These are phyloP conservation scores for Penicillium decumbens DNA, from an alignment of 2,329 filamentous ascomycete species.

Conservation along the genomic window DNA sequence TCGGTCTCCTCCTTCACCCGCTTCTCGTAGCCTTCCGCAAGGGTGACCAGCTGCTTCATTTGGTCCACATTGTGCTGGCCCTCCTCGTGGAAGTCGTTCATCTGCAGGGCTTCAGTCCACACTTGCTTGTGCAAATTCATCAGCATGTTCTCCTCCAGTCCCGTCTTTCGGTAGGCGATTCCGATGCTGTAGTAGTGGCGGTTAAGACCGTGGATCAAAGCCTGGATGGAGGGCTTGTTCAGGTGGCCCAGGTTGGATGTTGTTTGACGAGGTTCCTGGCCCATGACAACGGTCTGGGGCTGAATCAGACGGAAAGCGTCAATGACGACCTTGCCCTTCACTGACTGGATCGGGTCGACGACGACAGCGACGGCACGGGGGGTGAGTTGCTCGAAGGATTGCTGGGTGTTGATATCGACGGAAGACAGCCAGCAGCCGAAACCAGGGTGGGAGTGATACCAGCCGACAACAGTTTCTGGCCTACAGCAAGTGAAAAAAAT, in stretches of 20 bases:
- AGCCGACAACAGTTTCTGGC: slow-evolving; percentile 94
- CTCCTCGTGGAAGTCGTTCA: slow-evolving; percentile 90
- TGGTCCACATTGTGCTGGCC: slow-evolving; percentile 80
- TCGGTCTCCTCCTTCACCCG: slow-evolving; percentile 98
- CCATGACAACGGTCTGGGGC: slow-evolving; percentile 94
- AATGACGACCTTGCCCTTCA: slow-evolving; percentile 99
- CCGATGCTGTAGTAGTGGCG: slow-evolving; percentile 98
- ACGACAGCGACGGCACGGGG: slow-evolving; percentile 95
- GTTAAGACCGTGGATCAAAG: slow-evolving; percentile 95
- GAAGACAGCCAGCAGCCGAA: slow-evolving; percentile 99
- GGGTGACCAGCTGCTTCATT: slow-evolving; percentile 77
- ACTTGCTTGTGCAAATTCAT: slow-evolving; percentile 99
- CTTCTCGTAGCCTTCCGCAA: slow-evolving; percentile 97
- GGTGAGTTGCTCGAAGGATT: slow-evolving; percentile 98
- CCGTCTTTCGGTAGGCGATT: slow-evolving; percentile 97
- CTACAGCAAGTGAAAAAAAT: slow-evolving; percentile 43
- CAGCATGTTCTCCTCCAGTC: slow-evolving; percentile 97
- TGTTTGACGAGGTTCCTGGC: slow-evolving; percentile 94
- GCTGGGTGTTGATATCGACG: slow-evolving; percentile 99
- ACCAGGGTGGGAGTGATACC: slow-evolving; percentile 99
- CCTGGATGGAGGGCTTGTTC: slow-evolving; percentile 99
- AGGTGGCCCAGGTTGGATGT: slow-evolving; percentile 96
- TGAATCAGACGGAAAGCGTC: slow-evolving; percentile 98
- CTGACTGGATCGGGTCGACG: slow-evolving; percentile 96
- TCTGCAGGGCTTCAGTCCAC: slow-evolving; percentile 95